Evolutionary conservation across 2,329 filamentous ascomycete genomes (phyloP).

Genomic region (Trichoderma pleuroti): DNA sequence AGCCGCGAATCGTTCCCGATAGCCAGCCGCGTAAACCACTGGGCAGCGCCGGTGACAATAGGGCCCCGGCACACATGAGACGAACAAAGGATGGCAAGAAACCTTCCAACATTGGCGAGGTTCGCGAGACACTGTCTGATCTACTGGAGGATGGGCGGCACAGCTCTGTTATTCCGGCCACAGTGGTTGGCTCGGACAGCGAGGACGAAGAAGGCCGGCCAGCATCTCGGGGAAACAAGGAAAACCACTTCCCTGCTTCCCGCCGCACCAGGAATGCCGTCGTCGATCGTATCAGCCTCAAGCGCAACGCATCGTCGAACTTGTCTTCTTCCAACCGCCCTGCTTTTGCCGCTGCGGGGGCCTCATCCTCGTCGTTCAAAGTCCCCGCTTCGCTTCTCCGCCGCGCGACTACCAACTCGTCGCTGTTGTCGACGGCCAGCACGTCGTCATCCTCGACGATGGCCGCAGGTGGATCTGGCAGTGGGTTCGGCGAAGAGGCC

Average conservation of each 20-base stretch:
- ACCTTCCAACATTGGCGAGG: constrained; percentile 72
- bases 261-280: constrained; percentile 43
- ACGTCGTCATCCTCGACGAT: constrained; percentile 29
- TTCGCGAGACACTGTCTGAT: constrained; percentile 78
- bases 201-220: constrained; percentile 39
- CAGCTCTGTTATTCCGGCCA: constrained; percentile 48
- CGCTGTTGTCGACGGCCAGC: constrained; percentile 39
- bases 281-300: constrained; percentile 71
- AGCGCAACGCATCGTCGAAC: constrained; percentile 49
- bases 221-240: constrained; percentile 43
- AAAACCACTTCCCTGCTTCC: constrained; percentile 43
- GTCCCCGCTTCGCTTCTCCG: constrained; percentile 70
- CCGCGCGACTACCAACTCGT: constrained; percentile 66
- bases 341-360: constrained; percentile 52
- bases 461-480: constrained; percentile 33
- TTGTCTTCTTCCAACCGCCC: constrained; percentile 40
- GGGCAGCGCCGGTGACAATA: constrained; percentile 39
- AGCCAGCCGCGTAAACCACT: constrained; percentile 48
- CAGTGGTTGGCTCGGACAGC: constrained; percentile 34
- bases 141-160: constrained; percentile 66
- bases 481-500: constrained; percentile 45
- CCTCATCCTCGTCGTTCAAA: constrained; percentile 52
- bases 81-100: constrained; percentile 61
- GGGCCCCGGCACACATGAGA: constrained; percentile 58
- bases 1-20: constrained; percentile 43